Percentiles rank a stretch among this genome's conserved stretches.
These are phyloP conservation scores for Rosa multiflora DNA, from an alignment of 306 rosid species.

Conservation along the genomic window DNA sequence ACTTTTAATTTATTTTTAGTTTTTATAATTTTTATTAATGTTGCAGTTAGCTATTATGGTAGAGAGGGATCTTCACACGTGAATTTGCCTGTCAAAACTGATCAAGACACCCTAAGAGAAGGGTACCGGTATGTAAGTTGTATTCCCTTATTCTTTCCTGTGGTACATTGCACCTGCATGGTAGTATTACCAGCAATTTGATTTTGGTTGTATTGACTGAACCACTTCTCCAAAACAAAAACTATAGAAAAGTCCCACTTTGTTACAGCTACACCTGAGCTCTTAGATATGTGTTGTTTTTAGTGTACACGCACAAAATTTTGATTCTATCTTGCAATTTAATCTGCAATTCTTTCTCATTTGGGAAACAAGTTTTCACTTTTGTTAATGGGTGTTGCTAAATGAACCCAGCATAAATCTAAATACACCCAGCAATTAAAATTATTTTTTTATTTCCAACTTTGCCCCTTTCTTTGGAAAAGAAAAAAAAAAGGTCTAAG, in stretches of 20 bases:
- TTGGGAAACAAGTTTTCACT: background rate
- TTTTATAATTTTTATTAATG: background rate
- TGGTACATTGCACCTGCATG: background rate
- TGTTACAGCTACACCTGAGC: background rate
- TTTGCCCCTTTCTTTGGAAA: no score
- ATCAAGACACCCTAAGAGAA: constrained; percentile 86
- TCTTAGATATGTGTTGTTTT: background rate
- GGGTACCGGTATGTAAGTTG: constrained; percentile 63
- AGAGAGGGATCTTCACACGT: constrained; percentile 47
- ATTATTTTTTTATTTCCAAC: no score
- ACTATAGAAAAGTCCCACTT: background rate
- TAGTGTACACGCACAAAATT: background rate
- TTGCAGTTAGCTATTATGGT: constrained; percentile 72
- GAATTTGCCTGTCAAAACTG: constrained; percentile 78
- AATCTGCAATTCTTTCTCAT: background rate
- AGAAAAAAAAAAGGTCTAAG: no score
- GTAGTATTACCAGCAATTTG: background rate
- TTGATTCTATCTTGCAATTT: background rate
- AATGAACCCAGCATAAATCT: no score
- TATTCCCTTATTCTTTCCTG: constrained; percentile 12
- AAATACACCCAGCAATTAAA: no score
- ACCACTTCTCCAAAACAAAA: background rate
- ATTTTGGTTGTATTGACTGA: background rate
- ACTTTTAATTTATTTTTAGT: background rate
- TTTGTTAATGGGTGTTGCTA: background rate